Percentiles rank a stretch among this genome's conserved stretches.
These are phyloP conservation scores for Irpex lacteus DNA, from an alignment of 1,284 basidiomycete species.

Conservation along the genomic window DNA sequence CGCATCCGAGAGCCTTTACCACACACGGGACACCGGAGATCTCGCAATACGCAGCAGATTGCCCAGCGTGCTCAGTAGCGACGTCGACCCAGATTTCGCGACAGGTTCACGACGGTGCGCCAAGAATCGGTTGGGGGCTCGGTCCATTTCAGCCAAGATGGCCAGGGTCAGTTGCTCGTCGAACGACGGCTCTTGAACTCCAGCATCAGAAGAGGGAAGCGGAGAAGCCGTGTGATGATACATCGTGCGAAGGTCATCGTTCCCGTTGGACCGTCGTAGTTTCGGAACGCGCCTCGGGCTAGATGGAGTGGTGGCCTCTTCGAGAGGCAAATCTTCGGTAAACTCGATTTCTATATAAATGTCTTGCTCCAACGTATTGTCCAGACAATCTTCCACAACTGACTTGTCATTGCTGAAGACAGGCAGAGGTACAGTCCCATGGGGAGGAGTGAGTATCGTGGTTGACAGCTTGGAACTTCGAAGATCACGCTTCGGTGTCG, in stretches of 20 bases:
- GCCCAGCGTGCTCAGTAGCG: constrained; percentile 4
- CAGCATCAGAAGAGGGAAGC: background rate
- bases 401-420: background rate
- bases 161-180: constrained; percentile 11
- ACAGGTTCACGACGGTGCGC: background rate
- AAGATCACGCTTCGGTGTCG: background rate
- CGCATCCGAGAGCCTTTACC: background rate
- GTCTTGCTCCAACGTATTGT: too few species aligned
- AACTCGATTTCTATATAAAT: background rate
- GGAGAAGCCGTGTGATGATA: background rate
- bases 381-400: background rate
- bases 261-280: background rate
- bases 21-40: background rate
- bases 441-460: background rate
- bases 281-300: background rate
- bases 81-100: background rate
- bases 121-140: background rate
- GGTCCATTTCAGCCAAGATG: constrained; percentile 11
- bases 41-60: background rate
- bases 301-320: background rate
- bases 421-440: background rate
- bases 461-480: background rate
- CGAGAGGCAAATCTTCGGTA: background rate
- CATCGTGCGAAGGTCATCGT: background rate
- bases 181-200: background rate